These are phyloP conservation scores for Cyathus striatus DNA, from an alignment of 768 basidiomycete genomes.

Conservation along the genomic window DNA sequence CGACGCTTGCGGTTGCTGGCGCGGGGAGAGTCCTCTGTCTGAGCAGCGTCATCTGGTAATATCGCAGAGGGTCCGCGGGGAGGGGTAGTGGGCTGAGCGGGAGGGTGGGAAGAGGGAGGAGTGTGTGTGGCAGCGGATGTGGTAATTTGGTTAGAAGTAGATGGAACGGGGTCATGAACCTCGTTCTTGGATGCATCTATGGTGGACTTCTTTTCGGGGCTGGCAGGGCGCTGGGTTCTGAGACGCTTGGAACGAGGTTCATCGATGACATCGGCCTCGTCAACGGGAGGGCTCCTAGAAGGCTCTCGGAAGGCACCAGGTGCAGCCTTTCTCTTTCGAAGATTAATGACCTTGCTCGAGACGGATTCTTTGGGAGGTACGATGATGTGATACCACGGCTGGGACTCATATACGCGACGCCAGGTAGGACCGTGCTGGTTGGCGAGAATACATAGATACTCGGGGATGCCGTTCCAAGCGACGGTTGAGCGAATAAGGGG, in stretches of 20 bases:
- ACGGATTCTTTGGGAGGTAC: conserved; percentile 23
- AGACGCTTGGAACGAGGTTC: conserved; percentile 22
- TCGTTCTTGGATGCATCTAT: neutral
- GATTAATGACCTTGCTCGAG: conserved; percentile 20
- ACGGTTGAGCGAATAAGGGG: conserved; percentile 32
- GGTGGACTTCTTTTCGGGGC: neutral
- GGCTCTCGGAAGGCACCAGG: conserved; percentile 19
- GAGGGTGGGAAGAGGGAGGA: neutral
- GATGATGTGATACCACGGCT: conserved; percentile 26
- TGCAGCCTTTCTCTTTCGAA: conserved; percentile 27
- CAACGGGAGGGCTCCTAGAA: conserved; percentile 15
- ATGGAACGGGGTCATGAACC: neutral
- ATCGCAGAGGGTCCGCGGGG: neutral
- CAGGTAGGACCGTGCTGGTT: conserved; percentile 26
- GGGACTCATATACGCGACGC: conserved; percentile 20
- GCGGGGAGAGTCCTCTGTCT: neutral
- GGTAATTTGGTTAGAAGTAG: neutral
- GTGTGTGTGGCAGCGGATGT: neutral
- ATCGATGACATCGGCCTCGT: conserved; percentile 19
- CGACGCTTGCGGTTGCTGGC: conserved; percentile 1
- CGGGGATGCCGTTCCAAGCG: conserved; percentile 37
- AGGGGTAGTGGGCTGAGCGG: neutral
- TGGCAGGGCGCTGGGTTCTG: conserved; percentile 6
- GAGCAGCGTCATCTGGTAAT: neutral
- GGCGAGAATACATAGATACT: conserved; percentile 30